Conservation (phyloP, 257 asterid species). For the Solanum appendiculatum region DNA sequence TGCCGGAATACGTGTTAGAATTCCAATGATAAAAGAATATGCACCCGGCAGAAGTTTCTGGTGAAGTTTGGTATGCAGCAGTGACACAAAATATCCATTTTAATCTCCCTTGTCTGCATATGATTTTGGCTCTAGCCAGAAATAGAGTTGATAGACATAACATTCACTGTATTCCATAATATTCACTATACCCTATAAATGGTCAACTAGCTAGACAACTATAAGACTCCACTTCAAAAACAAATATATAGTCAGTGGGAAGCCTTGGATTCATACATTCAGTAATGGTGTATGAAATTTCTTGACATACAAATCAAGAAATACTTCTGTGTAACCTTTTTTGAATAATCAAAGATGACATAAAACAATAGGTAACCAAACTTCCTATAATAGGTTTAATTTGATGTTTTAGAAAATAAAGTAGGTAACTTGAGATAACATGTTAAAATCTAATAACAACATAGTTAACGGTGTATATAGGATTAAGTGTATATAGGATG, state of each 20-base stretch:
- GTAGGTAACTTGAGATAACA: not conserved
- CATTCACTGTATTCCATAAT: not conserved
- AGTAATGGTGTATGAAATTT: not conserved
- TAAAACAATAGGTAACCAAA: not conserved
- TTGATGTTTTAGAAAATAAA: not conserved
- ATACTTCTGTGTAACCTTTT: not conserved
- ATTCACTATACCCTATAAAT: not conserved
- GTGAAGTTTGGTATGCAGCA: not conserved
- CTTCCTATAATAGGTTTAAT: not conserved
- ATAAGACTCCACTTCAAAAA: not conserved
- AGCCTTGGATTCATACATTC: not conserved
- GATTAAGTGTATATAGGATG: too few species aligned
- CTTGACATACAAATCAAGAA: not conserved
- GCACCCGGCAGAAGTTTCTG: not conserved
- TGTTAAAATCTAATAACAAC: not conserved
- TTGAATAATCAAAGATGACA: not conserved
- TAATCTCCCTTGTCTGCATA: not conserved
- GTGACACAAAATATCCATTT: not conserved
- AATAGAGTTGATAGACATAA: not conserved
- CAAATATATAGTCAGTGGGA: not conserved
- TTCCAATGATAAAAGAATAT: not conserved
- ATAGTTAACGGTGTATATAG: not conserved
- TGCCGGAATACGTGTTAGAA: not conserved
- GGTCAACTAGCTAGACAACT: not conserved
- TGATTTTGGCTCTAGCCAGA: not conserved